phyloP scores from a whole-genome alignment of 2,329 filamentous ascomycete genomes.

The Aspergillus vadensis region DNA sequence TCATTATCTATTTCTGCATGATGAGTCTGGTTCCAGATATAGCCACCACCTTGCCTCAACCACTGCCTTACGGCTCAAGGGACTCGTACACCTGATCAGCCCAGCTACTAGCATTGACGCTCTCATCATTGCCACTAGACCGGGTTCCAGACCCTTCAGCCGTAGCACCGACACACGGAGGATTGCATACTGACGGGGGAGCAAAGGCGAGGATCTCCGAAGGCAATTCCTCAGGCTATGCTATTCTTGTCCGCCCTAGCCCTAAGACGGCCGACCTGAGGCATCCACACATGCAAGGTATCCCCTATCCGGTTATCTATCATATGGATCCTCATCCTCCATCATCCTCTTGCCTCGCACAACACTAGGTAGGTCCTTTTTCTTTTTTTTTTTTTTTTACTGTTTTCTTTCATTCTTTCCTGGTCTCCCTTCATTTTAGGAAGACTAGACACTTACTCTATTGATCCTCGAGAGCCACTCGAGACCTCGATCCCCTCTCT shows the following conservation, averaged over 20 bases:
- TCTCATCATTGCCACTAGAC: not conserved
- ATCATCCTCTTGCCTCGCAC: not conserved
- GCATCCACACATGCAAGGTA: constrained; percentile 1
- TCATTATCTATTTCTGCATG: not conserved
- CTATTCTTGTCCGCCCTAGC: not conserved
- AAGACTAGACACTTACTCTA: not conserved
- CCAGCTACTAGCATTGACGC: not conserved
- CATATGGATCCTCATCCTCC: constrained; percentile 1
- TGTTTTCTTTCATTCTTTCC: not conserved
- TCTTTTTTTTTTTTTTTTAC: not conserved
- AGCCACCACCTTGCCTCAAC: constrained; percentile 3
- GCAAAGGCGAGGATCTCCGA: not conserved
- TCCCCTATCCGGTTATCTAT: constrained; percentile 8
- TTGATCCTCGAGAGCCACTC: not conserved
- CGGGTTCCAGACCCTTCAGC: not conserved
- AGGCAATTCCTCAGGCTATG: not conserved
- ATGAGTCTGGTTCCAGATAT: not conserved
- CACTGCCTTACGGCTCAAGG: not conserved
- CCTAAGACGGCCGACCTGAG: constrained; percentile 1
- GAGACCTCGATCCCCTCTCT: too few species aligned
- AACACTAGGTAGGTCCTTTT: not conserved
- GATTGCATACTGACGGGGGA: not conserved
- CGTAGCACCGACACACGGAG: not conserved
- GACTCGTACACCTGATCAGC: not conserved
- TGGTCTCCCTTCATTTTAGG: not conserved